Evolutionary conservation across 2,329 filamentous ascomycete genomes (phyloP), one percentile per base, ranked within the genome.

Genomic region (Gaeumannomyces sp.): DNA sequence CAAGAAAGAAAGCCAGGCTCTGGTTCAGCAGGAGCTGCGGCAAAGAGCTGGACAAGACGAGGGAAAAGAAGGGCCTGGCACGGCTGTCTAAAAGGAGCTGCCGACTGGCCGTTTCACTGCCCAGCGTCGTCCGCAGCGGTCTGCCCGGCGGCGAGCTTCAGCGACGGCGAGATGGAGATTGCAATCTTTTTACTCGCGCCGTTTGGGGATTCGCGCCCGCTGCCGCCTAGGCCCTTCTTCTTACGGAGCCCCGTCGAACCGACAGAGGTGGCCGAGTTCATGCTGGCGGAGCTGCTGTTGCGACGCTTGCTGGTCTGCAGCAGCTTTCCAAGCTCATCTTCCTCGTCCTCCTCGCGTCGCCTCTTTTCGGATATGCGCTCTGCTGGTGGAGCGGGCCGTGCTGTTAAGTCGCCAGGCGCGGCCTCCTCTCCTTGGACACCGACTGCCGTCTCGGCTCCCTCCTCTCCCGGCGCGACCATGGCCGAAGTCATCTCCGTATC

Each of bases 321-420:
- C 70, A 97, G 82, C 76, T 95, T 96, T 64, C 88, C 88, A n/a
- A 98, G 79, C 72, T 94, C 92, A 69, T 97, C 93, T 65, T 97
- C 93, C 60, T 97, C 94, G 67, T 96, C 92, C 65, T 97, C 94
- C 73, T 97, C 93, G 70, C 95, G 86, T 61, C 94, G 86, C 61
- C 94, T 89, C 77, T 98, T 98, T 75, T 96, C 92, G 0, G 92
- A 90, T 25, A 96, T 77, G 64, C 92, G 85, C 75, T 97, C 92
- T 0, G 89, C 90, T 4, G 89, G 77, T 70, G 27, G 35, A 11
- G 62, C 22, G 35, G 7, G 73, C 72, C 19, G 76, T 69, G 33
- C 74, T 13, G 56, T 45, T n/a, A 31, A 64, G 8, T 69, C 71
- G 57, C 74, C 71, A 14, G 73, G 14, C 64, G 67, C 61, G 53